phyloP scores from a whole-genome alignment of 148 eudicot genomes.

The Camellia japonica region DNA sequence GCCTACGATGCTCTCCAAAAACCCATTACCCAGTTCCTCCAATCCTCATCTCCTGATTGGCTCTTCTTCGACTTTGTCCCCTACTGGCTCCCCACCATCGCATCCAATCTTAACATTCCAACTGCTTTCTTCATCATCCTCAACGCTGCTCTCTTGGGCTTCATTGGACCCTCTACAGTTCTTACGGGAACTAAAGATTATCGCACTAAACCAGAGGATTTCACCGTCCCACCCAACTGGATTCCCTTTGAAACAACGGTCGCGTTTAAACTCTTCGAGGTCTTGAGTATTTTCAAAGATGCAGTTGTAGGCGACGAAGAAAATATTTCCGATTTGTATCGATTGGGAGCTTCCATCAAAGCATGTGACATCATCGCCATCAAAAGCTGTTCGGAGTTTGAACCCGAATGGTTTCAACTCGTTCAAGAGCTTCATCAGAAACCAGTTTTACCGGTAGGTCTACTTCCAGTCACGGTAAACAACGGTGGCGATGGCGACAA shows the following conservation, averaged over 20 bases:
- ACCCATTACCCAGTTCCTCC: conserved; percentile 6
- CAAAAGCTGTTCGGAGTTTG: conserved; percentile 12
- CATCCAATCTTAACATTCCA: neutral
- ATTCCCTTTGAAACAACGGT: conserved; percentile 8
- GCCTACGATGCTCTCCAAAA: conserved; percentile 17
- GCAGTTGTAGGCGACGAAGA: neutral
- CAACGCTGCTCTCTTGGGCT: neutral
- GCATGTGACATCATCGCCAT: conserved; percentile 10
- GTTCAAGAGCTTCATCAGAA: conserved; percentile 1
- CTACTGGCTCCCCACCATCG: conserved; percentile 2
- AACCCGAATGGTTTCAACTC: conserved; percentile 13
- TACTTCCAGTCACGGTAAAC: neutral
- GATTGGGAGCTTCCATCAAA: neutral
- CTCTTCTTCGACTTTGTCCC: conserved; percentile 10
- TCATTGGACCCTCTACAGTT: neutral
- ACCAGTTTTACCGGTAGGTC: conserved; percentile 13
- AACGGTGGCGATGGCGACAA: neutral
- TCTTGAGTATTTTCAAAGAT: neutral
- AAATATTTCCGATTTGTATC: neutral
- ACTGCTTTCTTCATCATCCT: neutral
- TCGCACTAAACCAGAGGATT: neutral
- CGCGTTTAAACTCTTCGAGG: conserved; percentile 6
- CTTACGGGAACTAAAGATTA: neutral
- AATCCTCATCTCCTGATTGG: conserved; percentile 15
- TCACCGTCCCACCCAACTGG: neutral